Percentiles rank a stretch among this genome's conserved stretches.
Evolutionary conservation across 2,329 filamentous ascomycete genomes (phyloP).

Genomic region (Aureobasidium sp.): DNA sequence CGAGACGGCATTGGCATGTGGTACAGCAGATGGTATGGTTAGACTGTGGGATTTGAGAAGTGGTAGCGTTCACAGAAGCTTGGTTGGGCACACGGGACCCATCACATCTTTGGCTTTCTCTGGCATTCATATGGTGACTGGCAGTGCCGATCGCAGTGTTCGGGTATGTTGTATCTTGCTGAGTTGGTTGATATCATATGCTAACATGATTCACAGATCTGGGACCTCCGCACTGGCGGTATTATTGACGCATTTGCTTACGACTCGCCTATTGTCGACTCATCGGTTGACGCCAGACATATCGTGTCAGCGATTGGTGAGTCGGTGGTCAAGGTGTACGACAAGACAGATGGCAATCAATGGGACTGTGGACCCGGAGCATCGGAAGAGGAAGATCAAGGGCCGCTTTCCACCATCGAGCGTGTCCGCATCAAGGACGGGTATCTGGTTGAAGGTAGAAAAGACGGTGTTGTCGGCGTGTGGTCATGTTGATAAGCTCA

Average conservation of each 20-base stretch:
- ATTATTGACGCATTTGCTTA: conserved; percentile 96
- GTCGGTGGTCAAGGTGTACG: conserved; percentile 93
- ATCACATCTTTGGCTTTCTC: conserved; percentile 95
- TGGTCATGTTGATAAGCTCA: conserved; percentile 60
- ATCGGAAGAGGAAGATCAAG: conserved; percentile 49
- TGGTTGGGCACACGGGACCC: conserved; percentile 91
- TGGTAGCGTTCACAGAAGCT: conserved; percentile 90
- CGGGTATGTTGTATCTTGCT: conserved; percentile 55
- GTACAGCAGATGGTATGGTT: conserved; percentile 96
- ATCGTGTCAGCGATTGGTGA: conserved; percentile 89
- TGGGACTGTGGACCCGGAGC: conserved; percentile 93
- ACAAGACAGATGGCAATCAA: conserved; percentile 90
- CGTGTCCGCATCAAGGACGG: conserved; percentile 86
- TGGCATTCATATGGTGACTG: conserved; percentile 88
- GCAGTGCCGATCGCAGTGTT: conserved; percentile 85
- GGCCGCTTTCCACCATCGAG: conserved; percentile 55
- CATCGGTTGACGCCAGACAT: conserved; percentile 91
- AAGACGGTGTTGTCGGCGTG: conserved; percentile 79
- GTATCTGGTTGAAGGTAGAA: conserved; percentile 83
- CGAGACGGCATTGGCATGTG: conserved; percentile 88
- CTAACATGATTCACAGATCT: conserved; percentile 58
- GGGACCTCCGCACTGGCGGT: conserved; percentile 92
- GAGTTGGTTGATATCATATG: not conserved
- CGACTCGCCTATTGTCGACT: conserved; percentile 81
- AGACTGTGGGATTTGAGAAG: conserved; percentile 92